phyloP scores from a whole-genome alignment of 176 grass and related monocot species.

The Lolium multiflorum region DNA sequence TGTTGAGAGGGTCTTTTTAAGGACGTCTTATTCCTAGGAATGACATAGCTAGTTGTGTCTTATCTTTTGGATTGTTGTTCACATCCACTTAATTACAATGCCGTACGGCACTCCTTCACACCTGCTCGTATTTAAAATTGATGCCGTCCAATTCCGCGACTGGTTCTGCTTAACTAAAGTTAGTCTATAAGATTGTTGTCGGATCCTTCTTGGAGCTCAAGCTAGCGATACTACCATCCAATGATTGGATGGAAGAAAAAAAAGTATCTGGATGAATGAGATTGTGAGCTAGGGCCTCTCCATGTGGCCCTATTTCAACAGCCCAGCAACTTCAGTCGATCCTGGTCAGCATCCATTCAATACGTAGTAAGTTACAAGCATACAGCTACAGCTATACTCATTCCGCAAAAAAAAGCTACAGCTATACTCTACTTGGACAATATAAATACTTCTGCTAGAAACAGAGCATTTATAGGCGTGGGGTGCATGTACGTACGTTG shows the following conservation, averaged over 20 bases:
- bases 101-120: not conserved
- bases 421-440: no score
- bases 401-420: no score
- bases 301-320: not conserved
- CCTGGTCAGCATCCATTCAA: not conserved
- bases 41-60: not conserved
- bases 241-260: no score
- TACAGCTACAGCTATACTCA: not conserved
- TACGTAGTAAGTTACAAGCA: not conserved
- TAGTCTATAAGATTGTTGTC: no score
- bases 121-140: not conserved
- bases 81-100: not conserved
- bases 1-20: no score
- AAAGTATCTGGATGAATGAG: not conserved
- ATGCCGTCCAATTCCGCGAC: not conserved
- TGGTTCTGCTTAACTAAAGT: not conserved
- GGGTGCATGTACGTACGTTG: no score
- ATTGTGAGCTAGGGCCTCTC: not conserved
- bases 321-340: not conserved
- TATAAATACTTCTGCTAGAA: not conserved
- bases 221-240: no score
- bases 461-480: not conserved
- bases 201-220: no score
- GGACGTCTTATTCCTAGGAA: not conserved
- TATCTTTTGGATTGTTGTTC: conserved; percentile 3